phyloP scores from a whole-genome alignment of 352 stramenopile genomes.

The Phytopythium cucurbitacearum region DNA sequence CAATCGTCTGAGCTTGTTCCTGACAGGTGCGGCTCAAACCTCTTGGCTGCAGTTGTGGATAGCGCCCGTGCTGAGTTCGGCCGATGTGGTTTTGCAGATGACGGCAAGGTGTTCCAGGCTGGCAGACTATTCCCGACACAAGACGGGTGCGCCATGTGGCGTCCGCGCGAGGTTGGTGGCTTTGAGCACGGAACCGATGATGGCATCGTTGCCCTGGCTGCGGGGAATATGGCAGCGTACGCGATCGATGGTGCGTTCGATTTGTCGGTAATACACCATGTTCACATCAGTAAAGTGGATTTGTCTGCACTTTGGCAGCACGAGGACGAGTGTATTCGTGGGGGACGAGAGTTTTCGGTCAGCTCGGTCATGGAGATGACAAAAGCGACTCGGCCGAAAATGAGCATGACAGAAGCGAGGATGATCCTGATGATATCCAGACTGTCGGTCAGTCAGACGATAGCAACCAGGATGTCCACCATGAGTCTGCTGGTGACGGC shows the following conservation, averaged over 20 bases:
- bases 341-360: constrained; percentile 47
- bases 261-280: background rate
- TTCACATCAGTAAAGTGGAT: background rate
- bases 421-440: background rate
- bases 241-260: constrained; percentile 39
- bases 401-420: background rate
- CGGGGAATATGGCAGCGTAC: constrained; percentile 51
- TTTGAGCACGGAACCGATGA: background rate
- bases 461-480: background rate
- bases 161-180: constrained; percentile 22
- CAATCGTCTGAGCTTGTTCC: constrained; percentile 57
- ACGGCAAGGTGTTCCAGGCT: constrained; percentile 37
- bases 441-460: constrained; percentile 1
- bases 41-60: background rate
- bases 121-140: constrained; percentile 51
- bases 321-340: constrained; percentile 51
- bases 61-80: background rate
- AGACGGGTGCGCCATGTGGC: constrained; percentile 55
- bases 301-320: background rate
- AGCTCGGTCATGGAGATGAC: constrained; percentile 42
- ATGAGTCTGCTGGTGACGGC: constrained; percentile 1
- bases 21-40: constrained; percentile 23
- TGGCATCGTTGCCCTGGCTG: constrained; percentile 32
- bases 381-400: constrained; percentile 3
- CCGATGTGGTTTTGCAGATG: constrained; percentile 13